phyloP scores from a whole-genome alignment of 176 grass and related monocot genomes.

The Chloris gayana region DNA sequence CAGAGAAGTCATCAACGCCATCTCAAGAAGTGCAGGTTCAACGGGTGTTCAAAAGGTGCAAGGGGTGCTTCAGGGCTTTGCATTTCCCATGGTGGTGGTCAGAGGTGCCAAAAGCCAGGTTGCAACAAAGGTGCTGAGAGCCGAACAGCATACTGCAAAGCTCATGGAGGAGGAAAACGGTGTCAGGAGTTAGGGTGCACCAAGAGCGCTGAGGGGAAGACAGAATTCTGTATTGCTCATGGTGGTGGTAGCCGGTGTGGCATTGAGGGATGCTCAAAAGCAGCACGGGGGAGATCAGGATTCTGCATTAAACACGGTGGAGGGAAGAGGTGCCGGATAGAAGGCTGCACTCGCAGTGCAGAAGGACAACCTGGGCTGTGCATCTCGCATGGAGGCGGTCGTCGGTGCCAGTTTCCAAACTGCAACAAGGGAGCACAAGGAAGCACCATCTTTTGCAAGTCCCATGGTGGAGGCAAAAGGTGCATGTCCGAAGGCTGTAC shows the following conservation, averaged over 20 bases:
- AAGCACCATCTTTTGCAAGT: constrained; percentile 86
- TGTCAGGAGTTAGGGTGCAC: constrained; percentile 87
- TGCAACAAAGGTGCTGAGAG: constrained; percentile 93
- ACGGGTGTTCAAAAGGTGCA: constrained; percentile 82
- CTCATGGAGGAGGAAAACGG: constrained; percentile 83
- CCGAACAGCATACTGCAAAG: constrained; percentile 78
- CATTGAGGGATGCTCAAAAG: constrained; percentile 52
- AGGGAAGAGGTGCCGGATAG: constrained; percentile 78
- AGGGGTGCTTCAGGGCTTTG: constrained; percentile 82
- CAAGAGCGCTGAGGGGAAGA: constrained; percentile 91
- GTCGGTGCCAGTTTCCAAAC: constrained; percentile 67
- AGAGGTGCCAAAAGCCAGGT: constrained; percentile 81
- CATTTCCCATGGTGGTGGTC: constrained; percentile 88
- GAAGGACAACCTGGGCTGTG: constrained; percentile 79
- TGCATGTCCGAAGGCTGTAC: constrained; percentile 76
- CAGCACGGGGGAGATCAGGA: constrained; percentile 75
- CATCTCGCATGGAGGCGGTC: constrained; percentile 87
- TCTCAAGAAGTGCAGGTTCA: constrained; percentile 90
- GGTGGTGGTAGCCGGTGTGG: constrained; percentile 69
- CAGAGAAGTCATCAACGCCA: constrained; percentile 58
- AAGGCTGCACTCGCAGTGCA: constrained; percentile 70
- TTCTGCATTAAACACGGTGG: constrained; percentile 85
- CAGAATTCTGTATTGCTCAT: constrained; percentile 86
- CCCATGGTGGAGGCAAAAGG: constrained; percentile 84
- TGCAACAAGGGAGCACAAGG: constrained; percentile 81